A percentile compares a stretch with the other conserved stretches of the same genome.
phyloP scores from a whole-genome alignment of 352 stramenopile species.

The Pythium myriotylum region DNA sequence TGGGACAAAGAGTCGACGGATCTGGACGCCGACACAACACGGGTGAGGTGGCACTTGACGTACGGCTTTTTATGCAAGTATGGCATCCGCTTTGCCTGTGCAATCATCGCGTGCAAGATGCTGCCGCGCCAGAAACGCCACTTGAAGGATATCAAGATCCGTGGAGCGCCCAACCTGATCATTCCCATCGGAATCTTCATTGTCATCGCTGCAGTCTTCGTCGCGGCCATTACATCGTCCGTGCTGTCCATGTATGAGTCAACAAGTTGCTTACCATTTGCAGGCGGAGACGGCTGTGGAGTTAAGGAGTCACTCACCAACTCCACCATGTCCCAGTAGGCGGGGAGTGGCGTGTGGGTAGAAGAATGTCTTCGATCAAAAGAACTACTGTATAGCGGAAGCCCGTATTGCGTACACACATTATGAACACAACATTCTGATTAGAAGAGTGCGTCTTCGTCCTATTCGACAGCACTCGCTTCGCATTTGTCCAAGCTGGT shows the following conservation, averaged over 20 bases:
- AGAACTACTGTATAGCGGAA: no score
- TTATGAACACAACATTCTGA: no score
- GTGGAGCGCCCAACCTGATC: slow-evolving; percentile 11
- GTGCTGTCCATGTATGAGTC: slow-evolving; percentile 15
- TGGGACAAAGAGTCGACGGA: slow-evolving; percentile 4
- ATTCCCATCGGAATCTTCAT: slow-evolving; percentile 17
- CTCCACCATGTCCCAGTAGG: background rate
- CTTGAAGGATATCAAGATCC: slow-evolving; percentile 18
- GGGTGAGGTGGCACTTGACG: slow-evolving; percentile 12
- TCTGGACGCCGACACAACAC: background rate
- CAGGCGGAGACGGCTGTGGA: slow-evolving; percentile 16
- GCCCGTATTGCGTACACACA: no score
- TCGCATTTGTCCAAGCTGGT: no score
- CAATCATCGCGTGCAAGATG: background rate
- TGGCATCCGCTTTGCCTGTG: slow-evolving; percentile 1
- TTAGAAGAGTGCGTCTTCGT: no score
- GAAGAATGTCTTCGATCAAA: no score
- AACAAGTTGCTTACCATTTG: slow-evolving; percentile 19
- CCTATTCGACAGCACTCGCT: no score
- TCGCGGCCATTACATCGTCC: slow-evolving; percentile 7
- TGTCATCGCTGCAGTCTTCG: slow-evolving; percentile 2
- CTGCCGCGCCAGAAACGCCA: slow-evolving; percentile 26
- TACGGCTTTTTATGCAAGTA: slow-evolving; percentile 18
- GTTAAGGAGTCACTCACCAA: background rate
- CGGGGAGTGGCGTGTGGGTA: no score